Percentiles rank a stretch among this genome's conserved stretches.
phyloP scores from a whole-genome alignment of 2,329 filamentous ascomycete species.

The Claviceps humidiphila region DNA sequence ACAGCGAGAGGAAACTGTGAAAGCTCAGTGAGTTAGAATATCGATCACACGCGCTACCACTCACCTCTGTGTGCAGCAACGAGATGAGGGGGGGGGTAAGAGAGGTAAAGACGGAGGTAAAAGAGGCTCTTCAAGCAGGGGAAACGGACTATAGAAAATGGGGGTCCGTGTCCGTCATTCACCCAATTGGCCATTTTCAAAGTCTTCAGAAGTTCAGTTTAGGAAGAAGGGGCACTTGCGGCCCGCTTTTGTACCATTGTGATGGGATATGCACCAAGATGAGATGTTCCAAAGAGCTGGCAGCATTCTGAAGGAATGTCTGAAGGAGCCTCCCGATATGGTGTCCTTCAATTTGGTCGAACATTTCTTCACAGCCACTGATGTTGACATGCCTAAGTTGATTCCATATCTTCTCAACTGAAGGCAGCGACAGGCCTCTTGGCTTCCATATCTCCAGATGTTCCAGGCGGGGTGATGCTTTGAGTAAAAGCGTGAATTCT shows the following conservation, averaged over 20 bases:
- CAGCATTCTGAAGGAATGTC: slow-evolving; percentile 8
- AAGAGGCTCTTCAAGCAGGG: no score
- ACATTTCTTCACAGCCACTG: background rate
- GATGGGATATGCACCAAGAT: slow-evolving; percentile 12
- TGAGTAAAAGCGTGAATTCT: slow-evolving; percentile 16
- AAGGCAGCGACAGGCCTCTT: background rate
- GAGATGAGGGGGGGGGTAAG: no score
- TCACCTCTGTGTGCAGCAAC: no score
- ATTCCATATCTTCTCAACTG: slow-evolving; percentile 4
- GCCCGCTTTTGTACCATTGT: background rate
- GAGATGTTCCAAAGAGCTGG: slow-evolving; percentile 10
- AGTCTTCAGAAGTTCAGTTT: slow-evolving; percentile 16
- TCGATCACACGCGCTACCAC: no score
- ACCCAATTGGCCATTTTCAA: slow-evolving; percentile 8
- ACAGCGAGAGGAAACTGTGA: slow-evolving; percentile 12
- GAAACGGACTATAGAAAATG: no score
- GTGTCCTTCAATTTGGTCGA: no score
- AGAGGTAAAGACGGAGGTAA: no score
- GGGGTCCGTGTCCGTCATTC: no score
- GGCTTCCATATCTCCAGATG: slow-evolving; percentile 12
- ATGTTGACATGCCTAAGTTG: slow-evolving; percentile 7
- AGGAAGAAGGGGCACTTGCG: slow-evolving; percentile 12
- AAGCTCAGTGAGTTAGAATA: background rate
- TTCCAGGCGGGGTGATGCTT: slow-evolving; percentile 15
- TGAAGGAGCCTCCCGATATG: slow-evolving; percentile 4